Evolutionary conservation across 2,329 filamentous ascomycete species (phyloP).

Genomic region (Fusarium sp.): DNA sequence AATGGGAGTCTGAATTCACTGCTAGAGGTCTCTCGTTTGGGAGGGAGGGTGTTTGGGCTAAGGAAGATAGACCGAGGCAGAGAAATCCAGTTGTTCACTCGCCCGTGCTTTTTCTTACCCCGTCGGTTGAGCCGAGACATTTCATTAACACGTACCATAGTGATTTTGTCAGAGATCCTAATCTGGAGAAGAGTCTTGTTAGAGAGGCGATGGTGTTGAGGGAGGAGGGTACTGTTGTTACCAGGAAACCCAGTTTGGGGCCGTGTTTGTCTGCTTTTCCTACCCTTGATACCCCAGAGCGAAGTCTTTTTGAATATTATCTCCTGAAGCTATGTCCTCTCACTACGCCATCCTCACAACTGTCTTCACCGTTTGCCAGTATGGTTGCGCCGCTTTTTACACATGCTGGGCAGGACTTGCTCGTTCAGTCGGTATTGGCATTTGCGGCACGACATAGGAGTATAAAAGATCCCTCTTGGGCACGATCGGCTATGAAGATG

Average conservation of each 20-base stretch:
- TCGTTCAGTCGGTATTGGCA: slow-evolving; percentile 36
- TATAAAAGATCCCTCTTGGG: slow-evolving; percentile 31
- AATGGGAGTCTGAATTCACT: slow-evolving; percentile 48
- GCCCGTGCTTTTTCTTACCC: not conserved
- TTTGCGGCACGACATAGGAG: slow-evolving; percentile 39
- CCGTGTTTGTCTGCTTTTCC: slow-evolving; percentile 27
- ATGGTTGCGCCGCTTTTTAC: slow-evolving; percentile 40
- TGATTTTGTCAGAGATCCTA: slow-evolving; percentile 27
- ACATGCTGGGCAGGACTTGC: slow-evolving; percentile 28
- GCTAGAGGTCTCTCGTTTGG: slow-evolving; percentile 45
- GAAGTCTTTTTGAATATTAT: slow-evolving; percentile 39
- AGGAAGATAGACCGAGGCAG: slow-evolving; percentile 8
- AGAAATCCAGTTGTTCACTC: not conserved
- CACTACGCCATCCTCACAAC: slow-evolving; percentile 34
- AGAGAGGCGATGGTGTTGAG: slow-evolving; percentile 22
- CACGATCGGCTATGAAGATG: slow-evolving; percentile 29
- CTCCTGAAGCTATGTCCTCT: slow-evolving; percentile 37
- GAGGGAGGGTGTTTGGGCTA: slow-evolving; percentile 46
- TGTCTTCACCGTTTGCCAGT: slow-evolving; percentile 32
- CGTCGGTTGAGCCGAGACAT: slow-evolving; percentile 18
- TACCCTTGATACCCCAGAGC: slow-evolving; percentile 11
- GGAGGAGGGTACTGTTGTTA: slow-evolving; percentile 2
- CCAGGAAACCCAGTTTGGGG: not conserved
- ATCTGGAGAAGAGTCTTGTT: slow-evolving; percentile 25
- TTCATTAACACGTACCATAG: slow-evolving; percentile 39